Conservation (phyloP, 108 stramenopile species). For the Cyclotella sp. region DNA sequence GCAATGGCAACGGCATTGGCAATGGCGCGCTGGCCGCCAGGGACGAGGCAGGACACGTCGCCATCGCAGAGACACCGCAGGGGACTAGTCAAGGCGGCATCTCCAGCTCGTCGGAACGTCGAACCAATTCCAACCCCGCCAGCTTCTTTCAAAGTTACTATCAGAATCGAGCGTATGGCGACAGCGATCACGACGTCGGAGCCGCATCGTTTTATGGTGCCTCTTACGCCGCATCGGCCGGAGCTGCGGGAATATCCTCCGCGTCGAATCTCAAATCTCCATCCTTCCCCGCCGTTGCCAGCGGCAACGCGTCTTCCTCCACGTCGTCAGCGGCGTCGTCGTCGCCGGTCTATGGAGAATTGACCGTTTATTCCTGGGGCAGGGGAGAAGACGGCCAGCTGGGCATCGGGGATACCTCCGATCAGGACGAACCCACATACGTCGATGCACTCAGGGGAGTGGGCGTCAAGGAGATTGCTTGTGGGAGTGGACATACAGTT, state of each 20-base stretch:
- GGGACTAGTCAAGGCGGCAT: background rate
- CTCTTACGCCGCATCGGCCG: background rate
- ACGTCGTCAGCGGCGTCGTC: background rate
- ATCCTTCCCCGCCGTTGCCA: no score
- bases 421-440: constrained; percentile 90
- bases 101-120: constrained; percentile 2
- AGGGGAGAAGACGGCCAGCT: constrained; percentile 92
- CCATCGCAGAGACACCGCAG: background rate
- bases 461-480: constrained; percentile 92
- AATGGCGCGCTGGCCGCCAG: no score
- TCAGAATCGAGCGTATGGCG: background rate
- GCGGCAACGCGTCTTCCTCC: no score
- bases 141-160: constrained; percentile 15
- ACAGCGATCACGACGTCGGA: constrained; percentile 5
- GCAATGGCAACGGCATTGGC: no score
- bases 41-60: no score
- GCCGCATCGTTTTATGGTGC: background rate
- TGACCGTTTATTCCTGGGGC: constrained; percentile 89
- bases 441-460: constrained; percentile 92
- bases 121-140: background rate
- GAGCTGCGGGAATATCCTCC: background rate
- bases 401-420: constrained; percentile 70
- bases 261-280: background rate
- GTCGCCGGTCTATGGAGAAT: constrained; percentile 46
- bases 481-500: constrained; percentile 94